A percentile compares a stretch with the other conserved stretches of the same genome.
Conservation (phyloP, 176 grass and related monocot genomes). For the Dendrocalamus sinicus region DNA sequence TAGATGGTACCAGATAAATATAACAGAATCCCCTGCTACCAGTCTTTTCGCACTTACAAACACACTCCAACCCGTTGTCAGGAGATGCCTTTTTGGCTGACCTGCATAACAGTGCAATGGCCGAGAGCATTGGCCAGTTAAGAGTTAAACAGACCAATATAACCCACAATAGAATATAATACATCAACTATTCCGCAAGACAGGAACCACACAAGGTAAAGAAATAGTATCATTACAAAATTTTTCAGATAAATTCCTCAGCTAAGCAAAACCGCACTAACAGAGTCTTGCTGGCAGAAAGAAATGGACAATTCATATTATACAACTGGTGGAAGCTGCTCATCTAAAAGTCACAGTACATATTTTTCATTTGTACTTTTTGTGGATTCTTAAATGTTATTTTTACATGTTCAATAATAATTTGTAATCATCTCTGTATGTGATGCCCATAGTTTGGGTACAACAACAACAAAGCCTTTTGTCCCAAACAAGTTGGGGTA, state of each 20-base stretch:
- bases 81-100: constrained; percentile 94
- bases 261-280: not conserved
- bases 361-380: not conserved
- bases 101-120: constrained; percentile 58
- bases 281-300: not conserved
- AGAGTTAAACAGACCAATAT: constrained; percentile 14
- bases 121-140: constrained; percentile 13
- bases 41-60: constrained; percentile 92
- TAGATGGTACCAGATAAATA: constrained; percentile 88
- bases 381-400: not conserved
- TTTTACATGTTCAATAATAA: not conserved
- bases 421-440: not conserved
- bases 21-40: constrained; percentile 88
- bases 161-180: not conserved
- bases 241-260: constrained; percentile 12
- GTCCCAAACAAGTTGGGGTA: too few relatives aligned
- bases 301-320: not conserved
- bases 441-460: constrained; percentile 14
- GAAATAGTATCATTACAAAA: constrained; percentile 9
- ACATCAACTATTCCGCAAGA: constrained; percentile 24
- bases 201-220: not conserved
- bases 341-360: constrained; percentile 6
- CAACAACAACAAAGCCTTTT: not conserved
- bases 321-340: not conserved
- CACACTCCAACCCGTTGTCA: constrained; percentile 97